Percentiles rank a stretch among this genome's conserved stretches.
phyloP scores from a whole-genome alignment of 2,329 filamentous ascomycete genomes.

The Fusarium cyanostomum region DNA sequence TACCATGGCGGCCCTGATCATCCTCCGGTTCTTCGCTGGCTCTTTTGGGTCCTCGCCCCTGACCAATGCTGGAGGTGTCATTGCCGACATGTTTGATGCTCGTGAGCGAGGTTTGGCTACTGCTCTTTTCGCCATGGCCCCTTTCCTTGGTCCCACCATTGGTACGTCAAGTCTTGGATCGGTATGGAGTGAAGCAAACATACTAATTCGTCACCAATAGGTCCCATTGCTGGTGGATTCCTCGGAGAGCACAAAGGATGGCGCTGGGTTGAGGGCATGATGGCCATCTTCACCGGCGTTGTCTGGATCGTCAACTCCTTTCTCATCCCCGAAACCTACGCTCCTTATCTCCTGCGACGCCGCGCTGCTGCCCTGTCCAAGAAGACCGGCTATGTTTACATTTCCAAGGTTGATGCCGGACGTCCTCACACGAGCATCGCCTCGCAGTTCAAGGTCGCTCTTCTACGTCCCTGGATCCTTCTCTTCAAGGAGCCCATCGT shows the following conservation, averaged over 20 bases:
- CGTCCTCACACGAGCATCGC: slow-evolving; percentile 54
- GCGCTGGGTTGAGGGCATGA: slow-evolving; percentile 72
- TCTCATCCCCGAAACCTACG: slow-evolving; percentile 68
- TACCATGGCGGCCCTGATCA: slow-evolving; percentile 67
- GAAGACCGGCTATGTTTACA: slow-evolving; percentile 64
- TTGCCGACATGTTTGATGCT: slow-evolving; percentile 70
- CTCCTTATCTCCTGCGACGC: slow-evolving; percentile 64
- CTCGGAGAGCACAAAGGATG: slow-evolving; percentile 67
- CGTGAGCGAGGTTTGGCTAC: slow-evolving; percentile 66
- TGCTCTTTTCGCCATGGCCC: slow-evolving; percentile 68
- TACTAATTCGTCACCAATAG: slow-evolving; percentile 26
- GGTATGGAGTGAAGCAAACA: not conserved
- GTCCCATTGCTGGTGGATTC: slow-evolving; percentile 72
- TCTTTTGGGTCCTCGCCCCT: slow-evolving; percentile 70
- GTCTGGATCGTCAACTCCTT: slow-evolving; percentile 64
- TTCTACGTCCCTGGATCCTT: slow-evolving; percentile 71
- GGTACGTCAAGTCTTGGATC: slow-evolving; percentile 43
- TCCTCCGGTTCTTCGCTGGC: slow-evolving; percentile 76
- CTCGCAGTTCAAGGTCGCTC: slow-evolving; percentile 62
- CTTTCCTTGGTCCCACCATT: slow-evolving; percentile 69
- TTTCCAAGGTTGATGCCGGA: slow-evolving; percentile 57
- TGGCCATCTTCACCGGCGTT: slow-evolving; percentile 68
- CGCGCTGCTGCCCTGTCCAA: slow-evolving; percentile 61
- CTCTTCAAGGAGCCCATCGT: slow-evolving; percentile 75
- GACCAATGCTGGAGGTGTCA: slow-evolving; percentile 69